Percentiles rank a stretch among this genome's conserved stretches.
phyloP scores from a whole-genome alignment of 768 basidiomycete genomes.

The Auriscalpium vulgare region DNA sequence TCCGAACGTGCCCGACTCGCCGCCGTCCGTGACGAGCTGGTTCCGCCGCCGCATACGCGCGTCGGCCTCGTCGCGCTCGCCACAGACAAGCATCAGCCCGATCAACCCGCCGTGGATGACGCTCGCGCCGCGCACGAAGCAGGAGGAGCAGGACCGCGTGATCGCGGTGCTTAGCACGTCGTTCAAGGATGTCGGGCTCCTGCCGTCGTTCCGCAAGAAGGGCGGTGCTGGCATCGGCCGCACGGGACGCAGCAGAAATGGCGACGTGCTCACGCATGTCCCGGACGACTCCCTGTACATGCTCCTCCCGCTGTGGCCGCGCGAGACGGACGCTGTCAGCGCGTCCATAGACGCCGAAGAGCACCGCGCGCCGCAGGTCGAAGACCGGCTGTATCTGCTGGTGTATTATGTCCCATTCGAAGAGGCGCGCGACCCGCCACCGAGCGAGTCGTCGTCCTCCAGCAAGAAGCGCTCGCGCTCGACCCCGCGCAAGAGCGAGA shows the following conservation, averaged over 20 bases:
- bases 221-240: constrained; percentile 17
- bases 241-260: constrained; percentile 9
- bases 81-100: constrained; percentile 22
- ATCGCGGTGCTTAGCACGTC: constrained; percentile 65
- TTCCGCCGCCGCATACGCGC: constrained; percentile 9
- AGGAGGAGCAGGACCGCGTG: constrained; percentile 61
- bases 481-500: constrained; percentile 26
- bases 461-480: constrained; percentile 37
- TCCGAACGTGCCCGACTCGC: background rate
- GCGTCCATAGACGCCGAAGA: constrained; percentile 13
- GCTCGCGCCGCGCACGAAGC: constrained; percentile 52
- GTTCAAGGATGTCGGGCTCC: constrained; percentile 72
- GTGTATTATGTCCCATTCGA: constrained; percentile 70
- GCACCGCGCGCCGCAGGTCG: constrained; percentile 26
- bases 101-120: constrained; percentile 53
- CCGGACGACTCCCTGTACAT: constrained; percentile 70
- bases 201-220: constrained; percentile 40
- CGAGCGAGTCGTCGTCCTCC: constrained; percentile 1
- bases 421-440: constrained; percentile 19
- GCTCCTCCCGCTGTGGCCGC: constrained; percentile 80
- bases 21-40: constrained; percentile 4
- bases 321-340: constrained; percentile 49
- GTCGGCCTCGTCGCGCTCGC: constrained; percentile 8
- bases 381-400: constrained; percentile 62
- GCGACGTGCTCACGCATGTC: constrained; percentile 49